A percentile compares a stretch with the other conserved stretches of the same genome.
These are phyloP conservation scores for Ambrosia trifida DNA, from an alignment of 129 eudicot genomes.

Conservation along the genomic window DNA sequence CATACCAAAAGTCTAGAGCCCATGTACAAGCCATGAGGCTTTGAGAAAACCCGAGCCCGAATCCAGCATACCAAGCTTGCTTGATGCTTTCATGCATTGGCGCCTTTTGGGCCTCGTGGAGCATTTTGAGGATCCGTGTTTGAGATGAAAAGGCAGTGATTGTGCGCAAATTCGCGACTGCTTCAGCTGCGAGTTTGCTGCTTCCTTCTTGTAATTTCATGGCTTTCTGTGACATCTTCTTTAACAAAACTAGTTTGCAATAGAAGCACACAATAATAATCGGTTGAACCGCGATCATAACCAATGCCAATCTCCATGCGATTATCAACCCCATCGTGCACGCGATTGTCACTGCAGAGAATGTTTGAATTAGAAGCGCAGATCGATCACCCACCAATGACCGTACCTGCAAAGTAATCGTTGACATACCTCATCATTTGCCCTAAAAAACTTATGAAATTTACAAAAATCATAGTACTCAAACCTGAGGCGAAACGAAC, in stretches of 20 bases:
- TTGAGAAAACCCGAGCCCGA: constrained; percentile 80
- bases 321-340: constrained; percentile 79
- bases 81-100: constrained; percentile 72
- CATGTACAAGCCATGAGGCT: constrained; percentile 62
- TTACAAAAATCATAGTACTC: too few species aligned
- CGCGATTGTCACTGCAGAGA: constrained; percentile 72
- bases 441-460: too few species aligned
- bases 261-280: constrained; percentile 64
- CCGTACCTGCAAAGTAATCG: constrained; percentile 56
- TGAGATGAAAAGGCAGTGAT: constrained; percentile 88
- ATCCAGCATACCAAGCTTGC: constrained; percentile 90
- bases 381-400: constrained; percentile 81
- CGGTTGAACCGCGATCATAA: constrained; percentile 88
- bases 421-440: not conserved
- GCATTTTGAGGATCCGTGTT: constrained; percentile 74
- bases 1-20: constrained; percentile 94
- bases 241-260: constrained; percentile 61
- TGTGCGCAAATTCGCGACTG: constrained; percentile 81
- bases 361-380: constrained; percentile 73
- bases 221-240: constrained; percentile 73
- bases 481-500: too few species aligned
- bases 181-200: constrained; percentile 95
- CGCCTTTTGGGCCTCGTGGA: constrained; percentile 63
- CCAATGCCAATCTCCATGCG: constrained; percentile 84
- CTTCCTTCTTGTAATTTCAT: constrained; percentile 83